These are phyloP conservation scores for Volvariella volvacea DNA, from an alignment of 1,284 basidiomycete genomes.

Conservation along the genomic window DNA sequence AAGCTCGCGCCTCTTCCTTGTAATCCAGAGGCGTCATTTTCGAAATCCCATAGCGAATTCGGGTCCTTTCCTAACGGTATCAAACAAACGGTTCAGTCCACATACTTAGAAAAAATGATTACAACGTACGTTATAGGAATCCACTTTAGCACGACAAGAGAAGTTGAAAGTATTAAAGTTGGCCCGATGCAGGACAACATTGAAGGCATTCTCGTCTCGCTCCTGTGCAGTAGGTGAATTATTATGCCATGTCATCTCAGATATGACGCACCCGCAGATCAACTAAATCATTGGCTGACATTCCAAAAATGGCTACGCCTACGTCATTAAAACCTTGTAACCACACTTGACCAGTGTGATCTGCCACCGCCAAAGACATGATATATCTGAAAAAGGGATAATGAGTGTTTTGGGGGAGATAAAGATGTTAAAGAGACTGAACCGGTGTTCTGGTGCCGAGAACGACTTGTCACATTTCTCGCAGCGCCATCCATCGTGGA, in stretches of 20 bases:
- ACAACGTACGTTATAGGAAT: slow-evolving; percentile 73
- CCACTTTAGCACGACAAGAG: slow-evolving; percentile 82
- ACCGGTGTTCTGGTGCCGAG: slow-evolving; percentile 79
- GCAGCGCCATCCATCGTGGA: slow-evolving; percentile 76
- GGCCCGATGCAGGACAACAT: slow-evolving; percentile 57
- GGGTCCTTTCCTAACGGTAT: slow-evolving; percentile 60
- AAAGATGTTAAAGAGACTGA: slow-evolving; percentile 18
- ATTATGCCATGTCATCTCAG: neutral
- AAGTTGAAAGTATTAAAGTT: slow-evolving; percentile 77
- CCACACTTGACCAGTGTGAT: slow-evolving; percentile 89
- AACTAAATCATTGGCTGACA: slow-evolving; percentile 77
- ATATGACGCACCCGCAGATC: slow-evolving; percentile 52
- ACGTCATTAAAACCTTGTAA: slow-evolving; percentile 95
- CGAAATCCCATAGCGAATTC: slow-evolving; percentile 79
- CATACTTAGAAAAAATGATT: neutral
- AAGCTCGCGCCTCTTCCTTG: slow-evolving; percentile 56
- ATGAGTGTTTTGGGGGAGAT: slow-evolving; percentile 2
- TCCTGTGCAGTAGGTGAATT: slow-evolving; percentile 35
- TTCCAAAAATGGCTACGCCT: slow-evolving; percentile 73
- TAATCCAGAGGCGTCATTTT: slow-evolving; percentile 67
- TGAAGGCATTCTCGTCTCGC: slow-evolving; percentile 59
- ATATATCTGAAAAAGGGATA: slow-evolving; percentile 62
- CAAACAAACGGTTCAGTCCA: no score
- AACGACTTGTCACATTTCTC: slow-evolving; percentile 88
- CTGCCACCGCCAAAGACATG: slow-evolving; percentile 82